Conservation (phyloP, 495 filamentous ascomycete species). For the Gamarada debralockiae region DNA sequence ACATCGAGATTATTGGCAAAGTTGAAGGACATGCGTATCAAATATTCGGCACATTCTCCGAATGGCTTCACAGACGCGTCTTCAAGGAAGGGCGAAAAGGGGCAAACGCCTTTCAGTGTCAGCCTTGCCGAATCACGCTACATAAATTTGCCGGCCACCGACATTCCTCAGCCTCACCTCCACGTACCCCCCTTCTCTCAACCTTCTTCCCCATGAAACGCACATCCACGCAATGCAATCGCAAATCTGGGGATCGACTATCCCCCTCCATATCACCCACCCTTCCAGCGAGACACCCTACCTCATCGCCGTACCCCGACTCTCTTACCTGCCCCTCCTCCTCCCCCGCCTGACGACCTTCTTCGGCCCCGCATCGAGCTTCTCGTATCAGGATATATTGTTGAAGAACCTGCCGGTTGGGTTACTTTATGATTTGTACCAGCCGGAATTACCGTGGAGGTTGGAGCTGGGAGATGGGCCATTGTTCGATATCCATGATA, state of each 20-base stretch:
- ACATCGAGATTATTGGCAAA: too few relatives aligned
- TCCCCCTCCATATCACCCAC: conserved; percentile 51
- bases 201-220: conserved; percentile 1
- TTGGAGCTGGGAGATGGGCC: conserved; percentile 54
- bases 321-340: conserved; percentile 72
- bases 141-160: too few relatives aligned
- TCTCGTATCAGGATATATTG: conserved; percentile 71
- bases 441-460: conserved; percentile 67
- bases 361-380: conserved; percentile 75
- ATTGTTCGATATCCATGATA: conserved; percentile 78
- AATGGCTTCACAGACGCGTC: too few relatives aligned
- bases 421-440: conserved; percentile 81
- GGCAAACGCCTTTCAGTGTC: too few relatives aligned
- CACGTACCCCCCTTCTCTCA: background rate
- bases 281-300: conserved; percentile 35
- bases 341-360: conserved; percentile 76
- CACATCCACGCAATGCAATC: conserved; percentile 20
- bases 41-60: too few relatives aligned
- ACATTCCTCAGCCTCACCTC: background rate
- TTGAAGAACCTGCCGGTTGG: conserved; percentile 77
- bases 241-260: conserved; percentile 41
- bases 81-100: too few relatives aligned
- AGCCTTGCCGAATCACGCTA: background rate
- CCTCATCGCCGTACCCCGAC: conserved; percentile 56
- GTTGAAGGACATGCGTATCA: too few relatives aligned